phyloP scores from a whole-genome alignment of 768 basidiomycete genomes.

The Favolaschia claudopus region DNA sequence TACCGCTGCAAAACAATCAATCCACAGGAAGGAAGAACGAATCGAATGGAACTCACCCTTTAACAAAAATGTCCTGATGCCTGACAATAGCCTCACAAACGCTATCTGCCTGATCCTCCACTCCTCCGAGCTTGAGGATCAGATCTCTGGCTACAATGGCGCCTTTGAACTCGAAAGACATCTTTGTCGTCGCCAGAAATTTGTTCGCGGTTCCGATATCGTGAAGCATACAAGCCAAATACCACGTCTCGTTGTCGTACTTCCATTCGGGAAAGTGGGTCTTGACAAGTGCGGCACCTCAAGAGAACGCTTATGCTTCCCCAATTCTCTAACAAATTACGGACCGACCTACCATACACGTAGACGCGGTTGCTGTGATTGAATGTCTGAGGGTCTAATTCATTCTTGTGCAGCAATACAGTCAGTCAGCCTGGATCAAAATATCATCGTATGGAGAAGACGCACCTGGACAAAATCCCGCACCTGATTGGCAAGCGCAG shows the following conservation, averaged over 20 bases:
- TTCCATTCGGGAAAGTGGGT: constrained; percentile 56
- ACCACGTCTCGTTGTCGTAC: constrained; percentile 59
- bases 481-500: constrained; percentile 46
- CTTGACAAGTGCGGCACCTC: constrained; percentile 56
- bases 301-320: neutral
- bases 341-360: constrained; percentile 49
- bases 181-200: constrained; percentile 58
- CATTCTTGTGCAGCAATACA: constrained; percentile 37
- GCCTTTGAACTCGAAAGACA: constrained; percentile 65
- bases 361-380: constrained; percentile 60
- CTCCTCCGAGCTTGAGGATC: constrained; percentile 49
- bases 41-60: constrained; percentile 41
- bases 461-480: constrained; percentile 48
- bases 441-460: neutral
- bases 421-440: neutral
- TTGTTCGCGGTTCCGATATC: constrained; percentile 59
- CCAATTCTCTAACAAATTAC: too few relatives aligned
- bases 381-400: constrained; percentile 53
- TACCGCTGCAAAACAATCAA: constrained; percentile 40
- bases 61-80: constrained; percentile 56
- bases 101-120: constrained; percentile 59
- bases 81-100: constrained; percentile 59
- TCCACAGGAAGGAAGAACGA: constrained; percentile 1
- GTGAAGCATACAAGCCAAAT: constrained; percentile 58
- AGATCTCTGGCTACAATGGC: constrained; percentile 59